Evolutionary conservation across 192 early-diverging fungal species (phyloP), one percentile per base, ranked within the genome.

Genomic region (Geosiphon pyriformis): DNA sequence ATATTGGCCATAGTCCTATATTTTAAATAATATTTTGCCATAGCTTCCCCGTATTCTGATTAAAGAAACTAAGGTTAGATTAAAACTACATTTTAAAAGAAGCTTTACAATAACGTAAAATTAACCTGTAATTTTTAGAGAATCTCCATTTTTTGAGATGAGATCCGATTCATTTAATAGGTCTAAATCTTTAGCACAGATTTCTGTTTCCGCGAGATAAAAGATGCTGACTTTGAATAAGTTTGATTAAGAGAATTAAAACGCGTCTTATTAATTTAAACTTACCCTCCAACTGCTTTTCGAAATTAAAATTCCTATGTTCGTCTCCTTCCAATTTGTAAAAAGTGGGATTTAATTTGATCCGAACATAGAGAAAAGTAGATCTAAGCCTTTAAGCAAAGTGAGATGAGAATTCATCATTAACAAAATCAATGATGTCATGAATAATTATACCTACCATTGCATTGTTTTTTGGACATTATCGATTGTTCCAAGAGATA

Each of bases 401-500:
- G 6, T 33, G 27, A 69, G 11, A 51, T n/a, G 18, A 37, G n/a
- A 17, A 54, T 75, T 17, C 23, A 42, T 67, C 61, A 61, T 49
- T 54, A 54, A 54, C 37, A 54, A 54, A 54, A 59, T 70, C 34
- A 1, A 46, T 10, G 0, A 30, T 59, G 12, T n/a, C n/a, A 57
- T 6, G 8, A 18, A 33, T 49, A 61, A 2, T 22, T 18, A 26
- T 4, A 57, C 7, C 3, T 60, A 83, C 88, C 88, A 90, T 67
- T 79, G 62, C 27, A 86, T 76, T 22, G 76, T 81, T 25, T 67
- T 59, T 22, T 72, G 55, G 1, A 75, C 34, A 55, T 76, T 77
- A 48, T 29, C 25, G 47, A 91, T 83, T 8, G 84, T 80, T 11
- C 82, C 83, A 7, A 88, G 61, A 22, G 76, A 82, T 32, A 89